phyloP scores from a whole-genome alignment of 257 asterid genomes.

The Echites panduratus region DNA sequence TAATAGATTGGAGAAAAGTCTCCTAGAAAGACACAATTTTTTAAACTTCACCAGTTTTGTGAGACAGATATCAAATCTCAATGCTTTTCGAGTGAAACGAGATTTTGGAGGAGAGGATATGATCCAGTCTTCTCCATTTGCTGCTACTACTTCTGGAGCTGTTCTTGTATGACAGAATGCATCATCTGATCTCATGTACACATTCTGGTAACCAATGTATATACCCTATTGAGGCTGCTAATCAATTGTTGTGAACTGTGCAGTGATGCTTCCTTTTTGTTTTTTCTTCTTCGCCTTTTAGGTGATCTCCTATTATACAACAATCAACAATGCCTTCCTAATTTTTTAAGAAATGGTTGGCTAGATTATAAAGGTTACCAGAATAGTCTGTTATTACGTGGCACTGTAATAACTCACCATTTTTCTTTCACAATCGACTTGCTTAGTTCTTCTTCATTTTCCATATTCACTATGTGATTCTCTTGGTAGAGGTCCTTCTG shows the following conservation, averaged over 20 bases:
- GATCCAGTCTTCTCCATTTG: conserved; percentile 31
- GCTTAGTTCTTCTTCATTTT: neutral
- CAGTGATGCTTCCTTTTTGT: conserved; percentile 10
- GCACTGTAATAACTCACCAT: neutral
- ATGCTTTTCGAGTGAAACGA: conserved; percentile 35
- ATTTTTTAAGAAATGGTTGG: conserved; percentile 33
- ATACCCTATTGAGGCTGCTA: conserved; percentile 15
- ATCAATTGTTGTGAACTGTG: conserved; percentile 22
- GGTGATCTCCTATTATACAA: conserved; percentile 9
- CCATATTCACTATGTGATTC: neutral
- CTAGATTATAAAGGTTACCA: neutral
- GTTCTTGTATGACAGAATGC: conserved; percentile 37
- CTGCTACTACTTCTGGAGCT: conserved; percentile 40
- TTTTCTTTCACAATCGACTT: neutral
- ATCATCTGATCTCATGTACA: conserved; percentile 6
- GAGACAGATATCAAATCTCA: conserved; percentile 48
- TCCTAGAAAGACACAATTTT: conserved; percentile 52
- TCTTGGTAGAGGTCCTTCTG: neutral
- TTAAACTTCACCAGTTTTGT: conserved; percentile 58
- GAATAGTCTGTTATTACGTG: neutral
- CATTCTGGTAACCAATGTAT: conserved; percentile 17
- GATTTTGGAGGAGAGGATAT: conserved; percentile 46
- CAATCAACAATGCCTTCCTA: conserved; percentile 20
- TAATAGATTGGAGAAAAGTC: conserved; percentile 55
- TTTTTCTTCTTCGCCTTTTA: neutral